Evolutionary conservation across 345 rosid genomes (phyloP), one percentile per base, ranked within the genome.

Genomic region (Raphanus sativus): DNA sequence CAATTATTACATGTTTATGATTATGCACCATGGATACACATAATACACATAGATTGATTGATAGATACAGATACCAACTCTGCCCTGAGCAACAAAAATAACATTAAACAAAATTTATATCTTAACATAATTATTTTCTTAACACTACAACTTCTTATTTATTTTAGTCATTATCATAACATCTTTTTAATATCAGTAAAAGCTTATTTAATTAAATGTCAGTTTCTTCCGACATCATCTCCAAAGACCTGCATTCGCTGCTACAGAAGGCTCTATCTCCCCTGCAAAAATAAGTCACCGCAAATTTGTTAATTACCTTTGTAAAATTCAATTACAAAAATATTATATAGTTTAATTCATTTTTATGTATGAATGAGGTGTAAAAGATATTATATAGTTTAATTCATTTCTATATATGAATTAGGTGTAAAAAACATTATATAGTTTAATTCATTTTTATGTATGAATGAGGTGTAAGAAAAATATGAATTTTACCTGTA

Each of bases 211-310:
- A 69, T 69, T 62, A 56, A 30, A 10, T 70, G 30, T 75, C 59
- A 62, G 69, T 54, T 75, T 75, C 83, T 1, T 93, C 98, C 5
- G 81, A 69, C 85, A 85, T 52, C 86, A 91, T 94, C 84, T 84
- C 90, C 82, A 85, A 78, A 62, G 86, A 75, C 72, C 97, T 74
- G 88, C 98, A 94, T 69, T 90, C 97, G 21, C 71, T 54, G 83
- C 98, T 94, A 90, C 98, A 94, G 69, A 94, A 94, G 30, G 98
- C 93, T 82, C 86, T 94, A 74, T 90, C 98, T 30, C 97, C 97
- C 79, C 97, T 94, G 83, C 21, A 84, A 69, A 45, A 76, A 64
- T 66, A 36, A 30, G 10, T 76, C n/a, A 65, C 64, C 50, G 74
- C 52, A 24, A 56, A 66, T 52, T n/a, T 8, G 40, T 28, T 60